Base-by-base conservation (phyloP, 2,329 filamentous ascomycete species). In the Aspergillus sp. region DNA sequence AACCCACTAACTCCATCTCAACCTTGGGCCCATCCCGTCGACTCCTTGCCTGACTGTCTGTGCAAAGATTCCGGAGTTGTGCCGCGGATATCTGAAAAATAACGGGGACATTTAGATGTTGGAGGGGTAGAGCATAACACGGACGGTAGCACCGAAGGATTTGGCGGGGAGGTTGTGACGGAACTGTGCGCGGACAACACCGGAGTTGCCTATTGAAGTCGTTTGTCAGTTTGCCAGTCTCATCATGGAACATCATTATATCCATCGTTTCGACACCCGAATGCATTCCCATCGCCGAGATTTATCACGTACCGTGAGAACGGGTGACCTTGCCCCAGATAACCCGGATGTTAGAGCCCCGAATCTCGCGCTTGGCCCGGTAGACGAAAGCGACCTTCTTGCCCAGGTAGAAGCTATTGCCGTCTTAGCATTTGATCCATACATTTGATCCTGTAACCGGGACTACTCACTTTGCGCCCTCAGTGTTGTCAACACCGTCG, bases 361-460 rank as follows among this genome's bases (percentile, higher is more conserved):
- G 90, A 77, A 96, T 86, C 85, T 96, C 91, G 83, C 88, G 93
- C 82, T 91, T 88, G 73, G 89, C 93, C 77, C 93, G 91, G 87
- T 98, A 99, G 82, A 99, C 92, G 82, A 92, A 99, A 79, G 95
- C 95, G 79, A 98, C 88, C 84, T 93, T 93, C 90, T 99, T 99
- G 83, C 95, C 95, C 69, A 91, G 85, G 85, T 99, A 99, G 90
- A 97, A 97, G 83, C 79, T 82, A 64, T 59, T 46, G 27, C 55
- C 53, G 58, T 62, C 62, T 69, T 69, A 70, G 68, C 58, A 52
- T 27, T n/a, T 58, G 58, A 17, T 53, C 52, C 51, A 15, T 23
- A 48, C 49, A 40, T 50, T 49, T 44, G 33, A n/a, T 31, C 27
- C n/a, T 21, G 23, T 52, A 44, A 40, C 44, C 23, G 49, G 41